A percentile compares a stretch with the other conserved stretches of the same genome.
Conservation (phyloP, 441 rosid species). For the Mallotus repandus region DNA sequence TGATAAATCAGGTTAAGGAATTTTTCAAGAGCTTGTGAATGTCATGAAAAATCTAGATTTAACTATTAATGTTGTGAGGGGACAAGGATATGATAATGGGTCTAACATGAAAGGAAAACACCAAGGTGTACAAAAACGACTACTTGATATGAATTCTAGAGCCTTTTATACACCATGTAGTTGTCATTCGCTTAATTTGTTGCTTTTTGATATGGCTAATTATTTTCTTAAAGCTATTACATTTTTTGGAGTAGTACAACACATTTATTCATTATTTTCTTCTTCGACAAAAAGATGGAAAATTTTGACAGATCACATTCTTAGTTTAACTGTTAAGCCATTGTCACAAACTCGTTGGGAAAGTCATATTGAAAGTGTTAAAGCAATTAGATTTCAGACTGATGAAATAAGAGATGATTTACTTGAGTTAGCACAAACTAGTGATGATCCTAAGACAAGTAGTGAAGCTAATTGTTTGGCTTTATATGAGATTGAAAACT, state of each 20-base stretch:
- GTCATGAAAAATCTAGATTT: no score
- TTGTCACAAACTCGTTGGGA: conserved; percentile 2
- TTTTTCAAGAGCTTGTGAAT: no score
- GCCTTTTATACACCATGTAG: neutral
- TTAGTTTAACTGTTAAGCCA: neutral
- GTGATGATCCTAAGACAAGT: neutral
- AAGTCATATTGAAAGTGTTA: neutral
- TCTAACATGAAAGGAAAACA: no score
- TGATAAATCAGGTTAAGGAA: neutral
- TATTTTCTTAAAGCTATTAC: neutral
- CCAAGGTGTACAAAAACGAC: neutral
- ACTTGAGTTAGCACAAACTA: neutral
- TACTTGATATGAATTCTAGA: neutral
- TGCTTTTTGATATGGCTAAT: neutral
- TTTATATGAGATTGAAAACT: neutral
- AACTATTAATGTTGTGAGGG: no score
- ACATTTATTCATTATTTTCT: neutral
- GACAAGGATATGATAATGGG: no score
- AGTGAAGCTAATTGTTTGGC: conserved; percentile 1
- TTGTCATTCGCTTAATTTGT: conserved; percentile 6
- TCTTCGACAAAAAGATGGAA: neutral
- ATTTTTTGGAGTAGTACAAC: neutral
- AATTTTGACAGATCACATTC: neutral
- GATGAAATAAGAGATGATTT: neutral
- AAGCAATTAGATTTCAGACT: conserved; percentile 7